Percentiles rank a stretch among this genome's conserved stretches.
Conservation (phyloP, 768 basidiomycete genomes). For the Lactarius sanguifluus region DNA sequence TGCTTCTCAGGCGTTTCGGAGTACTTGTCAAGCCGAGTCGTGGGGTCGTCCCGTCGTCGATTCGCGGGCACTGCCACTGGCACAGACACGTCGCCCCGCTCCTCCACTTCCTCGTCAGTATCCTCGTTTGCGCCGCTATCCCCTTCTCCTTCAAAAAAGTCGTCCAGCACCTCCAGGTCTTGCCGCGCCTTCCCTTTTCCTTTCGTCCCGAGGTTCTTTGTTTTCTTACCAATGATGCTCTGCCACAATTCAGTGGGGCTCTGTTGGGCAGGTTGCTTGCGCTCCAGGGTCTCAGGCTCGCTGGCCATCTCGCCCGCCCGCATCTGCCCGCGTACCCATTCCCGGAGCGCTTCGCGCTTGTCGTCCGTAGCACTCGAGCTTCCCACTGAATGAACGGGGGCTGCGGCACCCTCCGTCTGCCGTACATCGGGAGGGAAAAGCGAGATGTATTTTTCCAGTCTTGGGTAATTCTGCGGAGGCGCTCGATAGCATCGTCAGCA, state of each 20-base stretch:
- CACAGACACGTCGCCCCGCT: neutral
- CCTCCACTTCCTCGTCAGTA: neutral
- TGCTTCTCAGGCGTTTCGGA: neutral
- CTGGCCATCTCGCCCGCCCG: conserved; percentile 51
- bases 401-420: conserved; percentile 30
- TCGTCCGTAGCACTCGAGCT: conserved; percentile 42
- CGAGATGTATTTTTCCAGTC: conserved; percentile 84
- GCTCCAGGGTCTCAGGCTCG: conserved; percentile 54
- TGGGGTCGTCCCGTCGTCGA: conserved; percentile 2
- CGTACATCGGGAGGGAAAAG: conserved; percentile 76
- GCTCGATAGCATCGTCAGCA: neutral
- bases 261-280: neutral
- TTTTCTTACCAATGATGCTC: neutral
- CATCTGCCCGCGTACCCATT: conserved; percentile 62
- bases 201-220: neutral
- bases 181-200: conserved; percentile 2
- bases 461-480: conserved; percentile 71
- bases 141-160: conserved; percentile 36
- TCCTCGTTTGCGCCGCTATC: conserved; percentile 23
- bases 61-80: neutral
- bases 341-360: conserved; percentile 57
- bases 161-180: conserved; percentile 32
- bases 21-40: neutral
- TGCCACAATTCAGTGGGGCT: neutral
- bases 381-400: neutral